Evolutionary conservation across 2,329 filamentous ascomycete species (phyloP).

Genomic region (Scedosporium minutisporum): DNA sequence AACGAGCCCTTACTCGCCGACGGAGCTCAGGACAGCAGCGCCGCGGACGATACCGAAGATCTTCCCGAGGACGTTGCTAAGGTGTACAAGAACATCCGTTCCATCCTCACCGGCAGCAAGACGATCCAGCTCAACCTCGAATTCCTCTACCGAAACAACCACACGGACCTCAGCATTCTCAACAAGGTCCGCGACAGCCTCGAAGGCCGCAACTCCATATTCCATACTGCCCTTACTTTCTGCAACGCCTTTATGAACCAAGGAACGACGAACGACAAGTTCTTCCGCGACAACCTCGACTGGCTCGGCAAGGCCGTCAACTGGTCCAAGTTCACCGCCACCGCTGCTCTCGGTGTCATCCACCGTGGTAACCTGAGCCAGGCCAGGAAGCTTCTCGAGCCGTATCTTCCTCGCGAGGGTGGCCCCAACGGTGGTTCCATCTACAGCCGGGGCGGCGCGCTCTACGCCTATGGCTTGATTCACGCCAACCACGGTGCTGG

Average conservation of each 20-base stretch:
- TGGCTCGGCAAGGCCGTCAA: slow-evolving; percentile 98
- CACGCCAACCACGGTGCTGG: slow-evolving; percentile 95
- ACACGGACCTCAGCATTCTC: slow-evolving; percentile 80
- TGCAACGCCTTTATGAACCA: slow-evolving; percentile 99
- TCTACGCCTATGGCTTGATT: slow-evolving; percentile 92
- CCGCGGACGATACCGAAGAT: slow-evolving; percentile 40
- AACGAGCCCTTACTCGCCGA: slow-evolving; percentile 39
- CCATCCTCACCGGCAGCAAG: slow-evolving; percentile 76
- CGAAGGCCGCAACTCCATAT: slow-evolving; percentile 94
- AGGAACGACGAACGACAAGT: slow-evolving; percentile 94
- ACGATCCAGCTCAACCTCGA: slow-evolving; percentile 92
- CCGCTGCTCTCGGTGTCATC: slow-evolving; percentile 90
- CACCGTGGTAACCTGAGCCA: slow-evolving; percentile 92
- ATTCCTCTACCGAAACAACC: slow-evolving; percentile 93
- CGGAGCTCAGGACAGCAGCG: slow-evolving; percentile 33
- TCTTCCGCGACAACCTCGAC: slow-evolving; percentile 95
- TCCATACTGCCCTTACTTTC: slow-evolving; percentile 94
- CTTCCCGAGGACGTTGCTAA: slow-evolving; percentile 43
- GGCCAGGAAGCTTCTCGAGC: slow-evolving; percentile 84
- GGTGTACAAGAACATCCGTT: slow-evolving; percentile 53
- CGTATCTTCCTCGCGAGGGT: slow-evolving; percentile 76
- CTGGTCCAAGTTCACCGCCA: slow-evolving; percentile 99
- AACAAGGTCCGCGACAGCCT: slow-evolving; percentile 96
- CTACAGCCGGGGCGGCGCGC: slow-evolving; percentile 90
- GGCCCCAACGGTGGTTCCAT: slow-evolving; percentile 72